Conservation (phyloP, 2,329 filamentous ascomycete species). For the Apiospora malaysiana region DNA sequence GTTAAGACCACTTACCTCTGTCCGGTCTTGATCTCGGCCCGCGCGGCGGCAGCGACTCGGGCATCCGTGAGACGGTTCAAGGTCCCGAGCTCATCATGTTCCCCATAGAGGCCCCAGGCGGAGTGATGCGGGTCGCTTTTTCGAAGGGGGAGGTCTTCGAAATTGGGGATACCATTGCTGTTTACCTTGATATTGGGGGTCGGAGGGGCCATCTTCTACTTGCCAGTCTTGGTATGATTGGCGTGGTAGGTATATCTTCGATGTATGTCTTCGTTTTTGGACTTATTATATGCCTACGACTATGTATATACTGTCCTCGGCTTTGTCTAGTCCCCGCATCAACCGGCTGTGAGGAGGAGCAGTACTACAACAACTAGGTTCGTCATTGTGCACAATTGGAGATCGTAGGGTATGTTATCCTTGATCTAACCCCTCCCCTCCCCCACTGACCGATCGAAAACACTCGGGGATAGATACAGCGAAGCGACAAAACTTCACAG, state of each 20-base stretch:
- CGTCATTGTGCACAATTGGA: slow-evolving; percentile 11
- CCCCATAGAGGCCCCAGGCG: slow-evolving; percentile 23
- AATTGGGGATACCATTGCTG: slow-evolving; percentile 51
- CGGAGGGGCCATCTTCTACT: slow-evolving; percentile 33
- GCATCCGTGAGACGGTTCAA: slow-evolving; percentile 20
- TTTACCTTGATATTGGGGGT: slow-evolving; percentile 41
- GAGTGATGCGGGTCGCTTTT: slow-evolving; percentile 18
- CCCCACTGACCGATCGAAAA: background rate
- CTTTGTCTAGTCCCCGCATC: background rate
- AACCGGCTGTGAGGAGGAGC: background rate
- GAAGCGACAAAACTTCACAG: background rate
- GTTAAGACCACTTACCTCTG: slow-evolving; percentile 41
- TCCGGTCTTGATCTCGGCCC: slow-evolving; percentile 60
- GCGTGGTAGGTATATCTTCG: background rate
- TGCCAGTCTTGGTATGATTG: background rate
- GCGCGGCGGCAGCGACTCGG: slow-evolving; percentile 48
- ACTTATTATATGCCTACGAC: too few relatives aligned
- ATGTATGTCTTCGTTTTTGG: background rate
- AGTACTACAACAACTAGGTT: background rate
- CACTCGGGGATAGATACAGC: slow-evolving; percentile 10
- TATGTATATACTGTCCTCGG: background rate
- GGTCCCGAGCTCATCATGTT: slow-evolving; percentile 19
- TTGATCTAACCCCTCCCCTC: background rate
- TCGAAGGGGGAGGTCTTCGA: slow-evolving; percentile 20
- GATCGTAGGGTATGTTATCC: background rate